Evolutionary conservation across 129 eudicot species (phyloP), one percentile per base, ranked within the genome.

Genomic region (Sambucus nigra): DNA sequence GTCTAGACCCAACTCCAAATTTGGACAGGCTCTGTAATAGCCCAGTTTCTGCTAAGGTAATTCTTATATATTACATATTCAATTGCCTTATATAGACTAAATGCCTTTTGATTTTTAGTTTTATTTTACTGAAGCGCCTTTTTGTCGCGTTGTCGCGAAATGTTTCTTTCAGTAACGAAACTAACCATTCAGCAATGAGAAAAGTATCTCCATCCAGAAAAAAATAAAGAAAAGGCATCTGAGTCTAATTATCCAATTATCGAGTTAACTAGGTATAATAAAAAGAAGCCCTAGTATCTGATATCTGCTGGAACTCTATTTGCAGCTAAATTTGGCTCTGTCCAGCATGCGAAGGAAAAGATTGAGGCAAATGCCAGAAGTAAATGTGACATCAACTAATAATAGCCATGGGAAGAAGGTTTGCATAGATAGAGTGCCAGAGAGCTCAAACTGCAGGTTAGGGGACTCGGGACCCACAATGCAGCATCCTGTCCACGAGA

Each of bases 1-100:
- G 61, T 75, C 76, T 91, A 44, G 82, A 86, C 55, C 95, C 95
- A 1, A 65, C 79, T 46, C 99, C 95, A 20, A 80, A 72, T 50
- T 64, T 86, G 12, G 91, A 79, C 39, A 80, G 78, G 67, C 87
- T 91, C 26, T 72, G 84, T 64, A 58, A 26, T 24, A 65, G 47
- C 32, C 78, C 71, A 40, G 60, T 59, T 55, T 60, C 73, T 50
- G 21, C 75, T 16, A 79, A 80, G 83, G 99, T 86, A 68, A 49
- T 55, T 24, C 28, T 17, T 53, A 4, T 10, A 28, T n/a, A 22
- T 35, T 64, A 42, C 42, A 1, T 35, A 35, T 12, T 35, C 13
- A 7, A 35, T 29, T 29, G 35, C 13, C 42, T 35, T 35, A n/a
- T n/a, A n/a, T n/a, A n/a, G n/a, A n/a, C n/a, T n/a, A n/a, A n/a